Evolutionary conservation across 441 rosid genomes (phyloP), one percentile per base, ranked within the genome.

Genomic region (Viola pubescens): DNA sequence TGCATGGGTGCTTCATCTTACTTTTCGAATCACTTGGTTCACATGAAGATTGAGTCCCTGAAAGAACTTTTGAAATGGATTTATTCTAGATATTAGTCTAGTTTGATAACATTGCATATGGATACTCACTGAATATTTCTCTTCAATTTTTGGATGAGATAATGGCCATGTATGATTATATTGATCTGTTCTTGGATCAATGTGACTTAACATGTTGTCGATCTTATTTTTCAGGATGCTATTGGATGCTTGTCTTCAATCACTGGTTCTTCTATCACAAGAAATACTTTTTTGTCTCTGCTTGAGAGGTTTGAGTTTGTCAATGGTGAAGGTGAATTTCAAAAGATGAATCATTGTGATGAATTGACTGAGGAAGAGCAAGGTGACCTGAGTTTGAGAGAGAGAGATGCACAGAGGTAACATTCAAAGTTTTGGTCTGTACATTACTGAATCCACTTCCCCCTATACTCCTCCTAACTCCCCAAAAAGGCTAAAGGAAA

Each of bases 241-340:
- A 72, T 86, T 62, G 82, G 84, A 68, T 84, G 87, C 82, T 71
- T 90, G 76, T 96, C 97, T 78, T 86, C 90, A 56, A 76, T 91
- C 19, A 63, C 81, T 9, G 88, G 86, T 75, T 82, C 91, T 61
- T 85, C 94, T 40, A 44, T 77, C 63, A 80, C 79, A 63, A 81
- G 82, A 79, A 79, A 67, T 45, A 81, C 81, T 71, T 78, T 90
- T 4, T 63, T 71, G 48, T 83, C 88, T 52, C 66, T 76, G 73
- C 80, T 84, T 59, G 69, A 78, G 79, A 86, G 81, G 74, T 73
- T 80, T 77, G 76, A 80, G 68, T 59, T 82, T 62, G 69, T 70
- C 34, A 70, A 81, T 71, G 74, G 63, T 46, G 78, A 59, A 60
- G 81, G 82, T 55, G 85, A 84, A 55, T 66, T 70, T 39, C 77